Evolutionary conservation across 225 moss, liverwort and hornwort genomes (phyloP), one percentile per base, ranked within the genome.

Genomic region (Marchantia polymorpha): DNA sequence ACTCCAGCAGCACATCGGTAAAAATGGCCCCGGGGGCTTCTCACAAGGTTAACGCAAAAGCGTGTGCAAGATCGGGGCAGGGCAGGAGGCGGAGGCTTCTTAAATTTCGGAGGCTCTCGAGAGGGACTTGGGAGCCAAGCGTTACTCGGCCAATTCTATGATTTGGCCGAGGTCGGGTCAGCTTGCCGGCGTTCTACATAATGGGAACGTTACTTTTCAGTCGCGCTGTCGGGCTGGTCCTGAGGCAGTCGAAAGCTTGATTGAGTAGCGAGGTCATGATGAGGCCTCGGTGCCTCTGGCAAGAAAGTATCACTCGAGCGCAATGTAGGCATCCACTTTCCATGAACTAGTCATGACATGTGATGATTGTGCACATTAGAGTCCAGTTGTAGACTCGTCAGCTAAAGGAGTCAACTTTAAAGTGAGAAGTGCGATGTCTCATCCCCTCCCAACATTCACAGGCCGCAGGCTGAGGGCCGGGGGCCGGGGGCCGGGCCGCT

Each of bases 191-290:
- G 23, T 51, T n/a, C 51, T 9, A 39, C 58, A 59, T 75, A 27
- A 75, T 59, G 39, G 31, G 59, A 58, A 59, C 75, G 75, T 75
- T 75, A 31, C 48, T 39, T 67, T 30, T 64, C 17, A 16, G 30
- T 75, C 58, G 20, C 31, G 60, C 29, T n/a, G 55, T 26, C 53
- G 23, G 52, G 25, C 47, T 15, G 7, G 27, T 29, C 55, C 30
- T 7, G 31, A 75, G 14, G 13, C 58, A 30, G 58, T 16, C 1
- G 53, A 56, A 71, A 49, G 49, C 7, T 49, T 51, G 50, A 7
- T 71, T 71, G 71, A 71, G 10, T n/a, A 60, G 61, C 12, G 52
- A 27, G 30, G 75, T 75, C 7, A 59, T 75, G 58, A 75, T 75
- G 75, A 75, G 53, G 60, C 27, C 17, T 64, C 15, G 39, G 64